Percentiles rank a stretch among this genome's conserved stretches.
These are phyloP conservation scores for Podospora bellae-mahoneyi DNA, from an alignment of 495 filamentous ascomycete genomes.

Conservation along the genomic window DNA sequence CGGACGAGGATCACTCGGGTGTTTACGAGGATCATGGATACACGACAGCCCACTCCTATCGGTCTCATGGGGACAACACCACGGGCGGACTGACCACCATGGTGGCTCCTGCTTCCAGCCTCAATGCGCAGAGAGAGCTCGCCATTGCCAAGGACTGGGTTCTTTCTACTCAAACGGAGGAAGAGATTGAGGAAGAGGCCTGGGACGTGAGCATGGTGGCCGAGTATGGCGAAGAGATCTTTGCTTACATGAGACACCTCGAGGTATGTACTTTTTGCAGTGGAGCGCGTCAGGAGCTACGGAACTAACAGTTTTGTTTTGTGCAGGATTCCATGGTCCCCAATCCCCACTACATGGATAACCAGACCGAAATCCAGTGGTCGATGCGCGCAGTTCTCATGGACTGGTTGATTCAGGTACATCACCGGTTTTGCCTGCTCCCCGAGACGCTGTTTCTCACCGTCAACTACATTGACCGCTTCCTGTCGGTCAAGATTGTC, in stretches of 20 bases:
- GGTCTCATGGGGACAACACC: constrained; percentile 75
- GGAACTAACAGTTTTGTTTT: constrained; percentile 16
- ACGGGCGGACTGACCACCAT: constrained; percentile 65
- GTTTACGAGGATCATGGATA: constrained; percentile 82
- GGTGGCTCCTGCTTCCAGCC: constrained; percentile 67
- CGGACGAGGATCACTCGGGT: constrained; percentile 72
- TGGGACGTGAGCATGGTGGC: constrained; percentile 98
- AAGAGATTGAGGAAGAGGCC: constrained; percentile 77
- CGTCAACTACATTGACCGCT: constrained; percentile 95
- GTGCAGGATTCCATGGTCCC: constrained; percentile 73
- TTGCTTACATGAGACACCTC: constrained; percentile 79
- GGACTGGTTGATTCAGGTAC: constrained; percentile 97
- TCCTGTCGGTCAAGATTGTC: constrained; percentile 90
- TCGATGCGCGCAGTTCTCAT: constrained; percentile 96
- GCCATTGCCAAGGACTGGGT: constrained; percentile 66
- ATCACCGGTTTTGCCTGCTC: constrained; percentile 81
- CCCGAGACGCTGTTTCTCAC: constrained; percentile 93
- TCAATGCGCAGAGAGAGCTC: constrained; percentile 62
- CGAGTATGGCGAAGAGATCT: constrained; percentile 95
- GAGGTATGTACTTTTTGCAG: constrained; percentile 61
- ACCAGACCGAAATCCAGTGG: constrained; percentile 96
- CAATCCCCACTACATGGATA: constrained; percentile 91
- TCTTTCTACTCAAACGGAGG: constrained; percentile 47
- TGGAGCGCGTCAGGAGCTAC: neutral
- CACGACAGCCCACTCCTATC: constrained; percentile 69